Conservation (phyloP, 495 filamentous ascomycete species). For the Penicillium argentinense region DNA sequence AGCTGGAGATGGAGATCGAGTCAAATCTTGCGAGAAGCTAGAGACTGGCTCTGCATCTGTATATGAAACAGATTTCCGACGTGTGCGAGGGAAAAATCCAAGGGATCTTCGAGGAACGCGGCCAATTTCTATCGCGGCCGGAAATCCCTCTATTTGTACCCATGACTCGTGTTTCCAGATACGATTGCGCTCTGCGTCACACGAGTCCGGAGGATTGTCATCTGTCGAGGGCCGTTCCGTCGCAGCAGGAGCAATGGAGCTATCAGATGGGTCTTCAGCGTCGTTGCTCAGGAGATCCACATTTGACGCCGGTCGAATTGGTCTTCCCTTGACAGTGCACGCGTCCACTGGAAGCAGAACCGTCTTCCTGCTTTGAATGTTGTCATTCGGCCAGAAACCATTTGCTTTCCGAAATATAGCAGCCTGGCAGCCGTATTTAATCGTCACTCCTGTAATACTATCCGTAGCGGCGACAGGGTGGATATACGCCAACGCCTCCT, state of each 20-base stretch:
- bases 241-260: constrained; percentile 42
- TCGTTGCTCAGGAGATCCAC: constrained; percentile 37
- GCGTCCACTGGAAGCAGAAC: constrained; percentile 87
- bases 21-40: constrained; percentile 35
- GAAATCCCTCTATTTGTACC: constrained; percentile 73
- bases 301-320: constrained; percentile 25
- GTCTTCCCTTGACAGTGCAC: constrained; percentile 78
- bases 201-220: constrained; percentile 18
- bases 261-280: constrained; percentile 37
- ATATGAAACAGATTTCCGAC: constrained; percentile 70
- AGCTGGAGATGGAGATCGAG: constrained; percentile 36
- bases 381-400: constrained; percentile 90
- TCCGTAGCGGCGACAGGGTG: constrained; percentile 81
- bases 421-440: constrained; percentile 81
- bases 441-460: constrained; percentile 84
- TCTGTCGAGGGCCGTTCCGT: constrained; percentile 14
- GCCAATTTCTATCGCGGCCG: constrained; percentile 76
- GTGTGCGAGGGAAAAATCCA: constrained; percentile 87
- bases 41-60: constrained; percentile 41
- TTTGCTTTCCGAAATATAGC: constrained; percentile 83
- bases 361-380: constrained; percentile 76
- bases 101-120: constrained; percentile 77
- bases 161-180: constrained; percentile 85
- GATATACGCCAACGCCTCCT: constrained; percentile 79
- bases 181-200: constrained; percentile 46